Conservation (phyloP, 148 eudicot species). For the Amaranthus cruentus region DNA sequence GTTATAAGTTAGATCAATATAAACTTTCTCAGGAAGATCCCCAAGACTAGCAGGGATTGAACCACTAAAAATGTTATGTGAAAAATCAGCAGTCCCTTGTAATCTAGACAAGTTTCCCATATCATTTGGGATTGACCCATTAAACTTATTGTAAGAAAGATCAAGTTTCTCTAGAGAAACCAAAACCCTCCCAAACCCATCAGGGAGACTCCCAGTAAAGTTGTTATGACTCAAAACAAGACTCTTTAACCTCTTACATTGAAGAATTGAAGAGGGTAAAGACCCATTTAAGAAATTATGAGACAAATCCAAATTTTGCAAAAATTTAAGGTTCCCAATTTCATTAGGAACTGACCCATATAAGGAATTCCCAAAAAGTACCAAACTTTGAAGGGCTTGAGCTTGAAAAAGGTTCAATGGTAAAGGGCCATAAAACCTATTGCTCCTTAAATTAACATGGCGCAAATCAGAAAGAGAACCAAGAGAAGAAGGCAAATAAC, state of each 20-base stretch:
- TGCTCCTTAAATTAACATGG: constrained; percentile 81
- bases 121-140: constrained; percentile 71
- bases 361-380: constrained; percentile 72
- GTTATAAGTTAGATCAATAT: constrained; percentile 82
- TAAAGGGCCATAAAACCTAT: constrained; percentile 56
- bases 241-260: constrained; percentile 61
- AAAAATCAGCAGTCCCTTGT: constrained; percentile 87
- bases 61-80: constrained; percentile 83
- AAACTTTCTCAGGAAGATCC: constrained; percentile 91
- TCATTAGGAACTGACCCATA: constrained; percentile 74
- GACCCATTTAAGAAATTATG: constrained; percentile 80
- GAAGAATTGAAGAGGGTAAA: constrained; percentile 52
- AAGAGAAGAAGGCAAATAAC: constrained; percentile 55
- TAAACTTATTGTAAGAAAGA: constrained; percentile 61
- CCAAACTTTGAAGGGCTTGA: constrained; percentile 78
- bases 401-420: constrained; percentile 59
- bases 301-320: constrained; percentile 75
- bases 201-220: constrained; percentile 65
- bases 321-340: constrained; percentile 59
- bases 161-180: constrained; percentile 63
- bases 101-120: constrained; percentile 72
- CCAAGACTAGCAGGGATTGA: constrained; percentile 85
- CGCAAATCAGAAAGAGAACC: constrained; percentile 64
- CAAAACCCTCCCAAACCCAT: constrained; percentile 64
- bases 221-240: constrained; percentile 67